phyloP scores from a whole-genome alignment of 306 rosid genomes.

The Alnus glutinosa region DNA sequence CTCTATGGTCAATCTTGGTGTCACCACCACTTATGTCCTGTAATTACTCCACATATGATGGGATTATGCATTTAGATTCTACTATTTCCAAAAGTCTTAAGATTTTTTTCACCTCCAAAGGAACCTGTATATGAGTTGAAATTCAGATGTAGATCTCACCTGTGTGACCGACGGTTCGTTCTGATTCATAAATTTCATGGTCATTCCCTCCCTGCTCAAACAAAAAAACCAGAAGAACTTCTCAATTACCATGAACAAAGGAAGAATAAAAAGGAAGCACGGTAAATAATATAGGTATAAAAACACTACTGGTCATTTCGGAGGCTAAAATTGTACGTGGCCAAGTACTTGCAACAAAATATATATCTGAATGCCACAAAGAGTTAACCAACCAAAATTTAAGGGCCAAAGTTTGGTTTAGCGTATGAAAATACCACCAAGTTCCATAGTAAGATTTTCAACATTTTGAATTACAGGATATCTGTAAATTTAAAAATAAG shows the following conservation, averaged over 20 bases:
- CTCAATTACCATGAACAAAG: background rate
- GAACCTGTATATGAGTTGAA: constrained; percentile 3
- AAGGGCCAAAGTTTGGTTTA: background rate
- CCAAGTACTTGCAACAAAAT: background rate
- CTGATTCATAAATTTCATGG: constrained; percentile 93
- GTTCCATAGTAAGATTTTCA: background rate
- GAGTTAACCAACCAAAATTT: background rate
- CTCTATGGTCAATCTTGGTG: background rate
- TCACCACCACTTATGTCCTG: background rate
- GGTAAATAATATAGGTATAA: too few relatives aligned
- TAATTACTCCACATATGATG: background rate
- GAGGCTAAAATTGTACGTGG: background rate
- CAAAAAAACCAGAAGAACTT: background rate
- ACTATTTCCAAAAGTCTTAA: background rate
- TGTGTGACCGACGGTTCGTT: constrained; percentile 79
- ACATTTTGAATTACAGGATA: background rate
- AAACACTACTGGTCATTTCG: background rate
- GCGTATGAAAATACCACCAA: background rate
- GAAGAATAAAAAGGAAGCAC: background rate
- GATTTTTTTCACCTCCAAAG: background rate
- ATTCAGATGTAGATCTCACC: constrained; percentile 44
- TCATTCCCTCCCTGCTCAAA: constrained; percentile 91
- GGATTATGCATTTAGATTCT: background rate
- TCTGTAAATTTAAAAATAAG: background rate
- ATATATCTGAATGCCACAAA: background rate